Base-by-base conservation (phyloP, 306 rosid genomes). In the Quercus suber region DNA sequence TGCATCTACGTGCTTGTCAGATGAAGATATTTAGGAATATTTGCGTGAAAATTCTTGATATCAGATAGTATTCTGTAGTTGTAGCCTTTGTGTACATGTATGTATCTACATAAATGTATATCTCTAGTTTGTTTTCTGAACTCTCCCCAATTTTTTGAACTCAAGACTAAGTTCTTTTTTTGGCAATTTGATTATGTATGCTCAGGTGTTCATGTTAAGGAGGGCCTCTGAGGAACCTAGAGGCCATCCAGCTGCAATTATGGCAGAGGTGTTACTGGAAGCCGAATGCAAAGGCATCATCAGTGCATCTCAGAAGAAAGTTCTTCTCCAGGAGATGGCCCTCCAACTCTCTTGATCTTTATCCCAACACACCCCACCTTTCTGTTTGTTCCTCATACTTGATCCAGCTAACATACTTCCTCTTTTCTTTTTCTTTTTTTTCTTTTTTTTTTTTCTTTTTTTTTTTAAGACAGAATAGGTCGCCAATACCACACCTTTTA, bases 221-320 rank as follows among this genome's bases (percentile, higher is more conserved):
- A 86, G 88, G 82, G 81, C 92, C 73, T 91, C 92, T 71, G 96
- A 91, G 45, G 93, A 91, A 71, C 96, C 96, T 0, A 84, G 84
- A 86, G 96, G 96, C 52, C 89, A 87, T 52, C 92, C 93, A 21
- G 82, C 92, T 74, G 90, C 93, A 76, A 89, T 91, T 12, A 91
- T 91, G 96, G 56, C 90, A 4, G 96, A 91, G 25, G 93, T 89
- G 20, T 78, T 91, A 78, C 73, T 89, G 78, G 96, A 91, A 74
- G 96, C 96, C 0, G 96, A 91, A 85, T 81, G 87, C 76, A 83
- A 88, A 79, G 93, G 96, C 80, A 76, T 86, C 71, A 91, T 91
- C 31, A 86, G 83, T 83, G 90, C 93, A 63, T 89, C 86, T 68
- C 96, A 91, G 81, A 89, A 88, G 88, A 89, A 76, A 81, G 78